Conservation (phyloP, 116 monocot species). For the Zostera marina region DNA sequence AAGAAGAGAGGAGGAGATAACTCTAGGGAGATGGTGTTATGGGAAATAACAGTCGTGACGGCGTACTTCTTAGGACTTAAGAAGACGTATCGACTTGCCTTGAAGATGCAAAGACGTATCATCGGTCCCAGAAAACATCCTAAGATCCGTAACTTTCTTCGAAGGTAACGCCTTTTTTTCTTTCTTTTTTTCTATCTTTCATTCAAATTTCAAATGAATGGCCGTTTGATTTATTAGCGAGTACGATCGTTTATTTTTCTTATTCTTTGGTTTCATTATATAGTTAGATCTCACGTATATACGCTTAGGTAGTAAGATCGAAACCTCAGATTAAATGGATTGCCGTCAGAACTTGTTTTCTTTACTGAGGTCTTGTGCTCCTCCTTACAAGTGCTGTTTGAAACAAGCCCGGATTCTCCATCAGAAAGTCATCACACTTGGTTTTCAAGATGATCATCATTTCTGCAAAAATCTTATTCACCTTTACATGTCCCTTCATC, state of each 20-base stretch:
- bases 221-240: background rate
- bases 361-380: slow-evolving; percentile 18
- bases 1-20: background rate
- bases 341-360: slow-evolving; percentile 11
- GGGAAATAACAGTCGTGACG: slow-evolving; percentile 42
- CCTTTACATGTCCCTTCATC: slow-evolving; percentile 35
- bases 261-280: background rate
- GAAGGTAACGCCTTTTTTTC: slow-evolving; percentile 18
- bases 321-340: slow-evolving; percentile 15
- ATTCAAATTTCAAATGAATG: background rate
- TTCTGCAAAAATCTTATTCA: slow-evolving; percentile 26
- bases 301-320: background rate
- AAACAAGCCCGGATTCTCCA: slow-evolving; percentile 27
- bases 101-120: slow-evolving; percentile 33
- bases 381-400: slow-evolving; percentile 18
- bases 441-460: slow-evolving; percentile 13
- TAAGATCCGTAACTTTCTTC: slow-evolving; percentile 30
- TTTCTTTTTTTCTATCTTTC: too few species aligned
- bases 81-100: slow-evolving; percentile 40
- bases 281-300: background rate
- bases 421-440: slow-evolving; percentile 24
- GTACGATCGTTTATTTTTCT: background rate
- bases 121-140: slow-evolving; percentile 27
- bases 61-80: slow-evolving; percentile 48
- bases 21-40: slow-evolving; percentile 32